Evolutionary conservation across 2,329 filamentous ascomycete genomes (phyloP).

Genomic region (Exophiala spinifera): DNA sequence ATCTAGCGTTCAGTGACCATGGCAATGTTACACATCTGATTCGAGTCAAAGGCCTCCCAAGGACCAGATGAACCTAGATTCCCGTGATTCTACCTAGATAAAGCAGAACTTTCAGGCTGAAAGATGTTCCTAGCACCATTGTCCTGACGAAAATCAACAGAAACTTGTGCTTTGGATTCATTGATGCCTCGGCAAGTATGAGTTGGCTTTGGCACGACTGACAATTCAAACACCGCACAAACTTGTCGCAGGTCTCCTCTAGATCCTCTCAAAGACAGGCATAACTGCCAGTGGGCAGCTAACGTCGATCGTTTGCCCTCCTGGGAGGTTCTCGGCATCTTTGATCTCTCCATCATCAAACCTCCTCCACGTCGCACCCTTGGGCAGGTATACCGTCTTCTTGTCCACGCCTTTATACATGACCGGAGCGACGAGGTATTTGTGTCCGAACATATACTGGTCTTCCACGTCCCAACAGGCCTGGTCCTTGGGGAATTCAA

Average conservation of each 20-base stretch:
- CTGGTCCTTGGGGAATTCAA: constrained; percentile 41
- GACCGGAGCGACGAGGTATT: constrained; percentile 59
- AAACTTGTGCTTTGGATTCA: no score
- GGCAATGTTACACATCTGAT: no score
- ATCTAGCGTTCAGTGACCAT: no score
- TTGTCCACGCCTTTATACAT: constrained; percentile 47
- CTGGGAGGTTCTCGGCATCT: constrained; percentile 36
- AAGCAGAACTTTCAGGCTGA: no score
- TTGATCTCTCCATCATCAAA: constrained; percentile 29
- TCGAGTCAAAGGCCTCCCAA: no score
- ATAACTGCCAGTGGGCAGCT: constrained; percentile 47
- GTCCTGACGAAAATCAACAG: no score
- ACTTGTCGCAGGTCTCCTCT: background rate
- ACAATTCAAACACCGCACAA: background rate
- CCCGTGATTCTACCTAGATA: no score
- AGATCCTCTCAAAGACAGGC: constrained; percentile 44
- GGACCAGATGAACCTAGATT: no score
- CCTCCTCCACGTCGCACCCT: constrained; percentile 45
- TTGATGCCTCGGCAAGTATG: background rate
- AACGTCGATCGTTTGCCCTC: constrained; percentile 38
- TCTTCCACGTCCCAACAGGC: constrained; percentile 56
- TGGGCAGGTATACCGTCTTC: constrained; percentile 54
- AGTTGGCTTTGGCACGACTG: background rate
- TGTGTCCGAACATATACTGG: constrained; percentile 63
- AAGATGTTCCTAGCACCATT: no score